These are phyloP conservation scores for Globisporangium nodosum DNA, from an alignment of 352 stramenopile genomes.

Conservation along the genomic window DNA sequence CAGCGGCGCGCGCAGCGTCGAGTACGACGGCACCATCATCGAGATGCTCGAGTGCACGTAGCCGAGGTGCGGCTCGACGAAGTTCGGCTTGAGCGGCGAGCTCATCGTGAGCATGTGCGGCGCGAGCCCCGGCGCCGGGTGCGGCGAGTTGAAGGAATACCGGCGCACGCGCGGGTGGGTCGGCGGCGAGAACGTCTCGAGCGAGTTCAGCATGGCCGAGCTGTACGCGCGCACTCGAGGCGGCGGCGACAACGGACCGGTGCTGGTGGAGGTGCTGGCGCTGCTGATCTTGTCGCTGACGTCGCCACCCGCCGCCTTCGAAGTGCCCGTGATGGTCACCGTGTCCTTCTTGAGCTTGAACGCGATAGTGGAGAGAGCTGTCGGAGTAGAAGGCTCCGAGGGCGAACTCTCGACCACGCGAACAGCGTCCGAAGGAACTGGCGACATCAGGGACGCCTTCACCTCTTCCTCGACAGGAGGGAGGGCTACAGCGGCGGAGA, in stretches of 20 bases:
- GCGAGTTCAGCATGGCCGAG: slow-evolving; percentile 4
- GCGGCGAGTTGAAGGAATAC: slow-evolving; percentile 11
- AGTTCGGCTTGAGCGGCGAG: slow-evolving; percentile 11
- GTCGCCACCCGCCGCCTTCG: not conserved
- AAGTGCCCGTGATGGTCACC: not conserved
- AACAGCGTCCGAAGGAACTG: not conserved
- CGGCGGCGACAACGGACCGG: not conserved
- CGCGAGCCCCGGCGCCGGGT: slow-evolving; percentile 4
- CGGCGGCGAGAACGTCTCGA: slow-evolving; percentile 11
- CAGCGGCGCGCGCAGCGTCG: slow-evolving; percentile 3
- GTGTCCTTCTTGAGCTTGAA: not conserved
- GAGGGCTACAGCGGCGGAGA: not conserved
- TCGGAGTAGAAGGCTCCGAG: slow-evolving; percentile 8
- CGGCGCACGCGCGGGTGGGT: slow-evolving; percentile 8
- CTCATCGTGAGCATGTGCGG: slow-evolving; percentile 4
- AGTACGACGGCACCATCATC: slow-evolving; percentile 9
- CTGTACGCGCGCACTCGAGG: slow-evolving; percentile 12
- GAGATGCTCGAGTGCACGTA: slow-evolving; percentile 12
- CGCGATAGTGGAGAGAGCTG: not conserved
- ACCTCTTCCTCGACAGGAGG: slow-evolving; percentile 2
- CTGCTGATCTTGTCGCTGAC: not conserved
- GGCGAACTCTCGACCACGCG: not conserved
- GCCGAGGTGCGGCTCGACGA: slow-evolving; percentile 9
- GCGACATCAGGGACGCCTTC: not conserved
- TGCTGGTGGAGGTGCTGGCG: not conserved